Evolutionary conservation across 306 rosid genomes (phyloP), one percentile per base, ranked within the genome.

Genomic region (Carpinus viminea): DNA sequence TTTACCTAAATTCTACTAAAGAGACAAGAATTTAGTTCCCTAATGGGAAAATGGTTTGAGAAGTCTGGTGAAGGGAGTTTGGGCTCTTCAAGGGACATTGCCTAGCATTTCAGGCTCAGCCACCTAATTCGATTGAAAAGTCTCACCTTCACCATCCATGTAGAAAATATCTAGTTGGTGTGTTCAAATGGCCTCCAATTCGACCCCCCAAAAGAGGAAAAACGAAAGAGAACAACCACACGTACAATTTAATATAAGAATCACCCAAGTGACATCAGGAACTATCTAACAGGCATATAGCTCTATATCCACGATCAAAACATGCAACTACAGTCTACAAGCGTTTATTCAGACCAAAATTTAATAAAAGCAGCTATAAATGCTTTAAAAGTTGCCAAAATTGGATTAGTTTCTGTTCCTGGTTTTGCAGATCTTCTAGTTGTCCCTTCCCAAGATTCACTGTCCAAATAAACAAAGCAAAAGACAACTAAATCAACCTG

Each of bases 371-470:
- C 92, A 20, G 85, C 83, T 17, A 89, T 76, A 56, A 89, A 81
- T 28, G 87, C 87, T 80, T 83, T 93, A 41, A 91, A 72, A 47
- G 86, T 77, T 51, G 80, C 85, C 59, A 90, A 73, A 73, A 96
- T 62, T 4, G 94, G 94, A 81, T 90, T 91, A 71, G 55, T 66
- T 79, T 85, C 88, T 34, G 61, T 61, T 79, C 84, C 88, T 34
- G 61, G 82, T 74, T 83, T 91, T 28, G 28, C 72, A 0, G 93
- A 71, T 15, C 73, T 85, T 69, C 81, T 86, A 1, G 89, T 72
- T 21, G 36, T 74, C 72, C 87, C 90, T 68, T 90, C 93, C 99
- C 98, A 93, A 34, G 99, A 91, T 84, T 91, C 98, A 51, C 99
- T 96, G 97, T 84, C 85, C 80, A 83, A 60, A 81, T 34, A 71